phyloP scores from a whole-genome alignment of 257 asterid species.

The Solanum peruvianum region DNA sequence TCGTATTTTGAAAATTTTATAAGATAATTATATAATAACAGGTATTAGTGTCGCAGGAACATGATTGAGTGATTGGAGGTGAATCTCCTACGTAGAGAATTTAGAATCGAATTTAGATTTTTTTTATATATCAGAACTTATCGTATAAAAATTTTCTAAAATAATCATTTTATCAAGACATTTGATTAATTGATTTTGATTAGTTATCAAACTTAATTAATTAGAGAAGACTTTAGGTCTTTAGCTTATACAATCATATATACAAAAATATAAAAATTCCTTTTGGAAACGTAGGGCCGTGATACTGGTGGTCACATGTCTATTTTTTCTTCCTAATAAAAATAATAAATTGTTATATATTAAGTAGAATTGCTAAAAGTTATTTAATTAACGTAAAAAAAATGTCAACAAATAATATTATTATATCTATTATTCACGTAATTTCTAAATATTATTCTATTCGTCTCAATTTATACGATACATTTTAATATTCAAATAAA shows the following conservation, averaged over 20 bases:
- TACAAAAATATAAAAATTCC: background rate
- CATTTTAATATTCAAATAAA: too few species aligned
- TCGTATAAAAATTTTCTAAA: too few species aligned
- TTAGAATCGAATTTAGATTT: too few species aligned
- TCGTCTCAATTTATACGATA: rapidly evolving
- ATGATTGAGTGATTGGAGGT: background rate
- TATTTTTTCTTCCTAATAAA: background rate
- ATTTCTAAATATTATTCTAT: too few species aligned
- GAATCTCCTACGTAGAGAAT: rapidly evolving
- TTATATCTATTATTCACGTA: too few species aligned
- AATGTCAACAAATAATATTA: too few species aligned
- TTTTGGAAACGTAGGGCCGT: background rate
- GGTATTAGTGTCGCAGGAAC: background rate
- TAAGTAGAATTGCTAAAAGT: background rate
- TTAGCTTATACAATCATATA: background rate
- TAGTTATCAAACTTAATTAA: background rate
- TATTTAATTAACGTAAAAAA: too few species aligned
- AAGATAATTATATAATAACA: too few species aligned
- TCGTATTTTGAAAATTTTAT: background rate
- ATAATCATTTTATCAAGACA: background rate
- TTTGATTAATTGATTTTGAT: background rate
- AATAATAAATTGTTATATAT: background rate
- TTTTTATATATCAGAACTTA: too few species aligned
- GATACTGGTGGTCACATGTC: background rate
- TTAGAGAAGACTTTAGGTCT: too few species aligned